Evolutionary conservation across 2,329 filamentous ascomycete genomes (phyloP), one percentile per base, ranked within the genome.

Genomic region (Ophiobolus disseminans): DNA sequence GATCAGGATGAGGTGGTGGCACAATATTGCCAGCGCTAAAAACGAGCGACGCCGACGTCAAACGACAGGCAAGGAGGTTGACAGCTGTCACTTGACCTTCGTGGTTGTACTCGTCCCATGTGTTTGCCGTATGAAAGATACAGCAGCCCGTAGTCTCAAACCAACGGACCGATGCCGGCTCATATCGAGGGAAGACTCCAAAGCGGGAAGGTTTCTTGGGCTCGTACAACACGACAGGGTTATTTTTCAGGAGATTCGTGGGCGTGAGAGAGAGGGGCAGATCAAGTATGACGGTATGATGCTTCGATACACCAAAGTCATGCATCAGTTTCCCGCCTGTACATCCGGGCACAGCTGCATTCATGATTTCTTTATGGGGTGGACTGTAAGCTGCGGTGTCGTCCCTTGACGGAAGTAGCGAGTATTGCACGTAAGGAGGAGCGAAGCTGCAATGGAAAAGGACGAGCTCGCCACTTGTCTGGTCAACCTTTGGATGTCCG

Each of bases 91-190:
- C 60, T 48, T 73, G 50, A 9, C 64, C 61, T 16, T 66, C 56
- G 1, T 62, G 20, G 13, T 70, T 52, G 1, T 68, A 55, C 3
- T 80, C 78, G 42, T 89, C 85, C 87, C 87, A 90, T 1, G 83
- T 82, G 57, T 88, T 89, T 1, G 85, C 87, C 0, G 86, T 88
- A 60, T 90, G 87, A 53, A 89, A 88, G 35, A 90, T 87, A 58
- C 85, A 85, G 59, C 85, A 89, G 5, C 84, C 78, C 9, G 81
- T 80, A 0, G 86, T 88, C 68, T 87, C 81, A 52, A 87, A 89
- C 86, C 87, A 90, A 8, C 78, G 78, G 2, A 88, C 78, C 1
- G 75, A 72, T 1, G 80, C 65, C 1, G 86, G 86, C 10, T 78
- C 63, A 44, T 82, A 80, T 3, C 87, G 78, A 9, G 86, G 86